Evolutionary conservation across 371 early-diverging fungal genomes (phyloP).

Genomic region (Mucor sp.): DNA sequence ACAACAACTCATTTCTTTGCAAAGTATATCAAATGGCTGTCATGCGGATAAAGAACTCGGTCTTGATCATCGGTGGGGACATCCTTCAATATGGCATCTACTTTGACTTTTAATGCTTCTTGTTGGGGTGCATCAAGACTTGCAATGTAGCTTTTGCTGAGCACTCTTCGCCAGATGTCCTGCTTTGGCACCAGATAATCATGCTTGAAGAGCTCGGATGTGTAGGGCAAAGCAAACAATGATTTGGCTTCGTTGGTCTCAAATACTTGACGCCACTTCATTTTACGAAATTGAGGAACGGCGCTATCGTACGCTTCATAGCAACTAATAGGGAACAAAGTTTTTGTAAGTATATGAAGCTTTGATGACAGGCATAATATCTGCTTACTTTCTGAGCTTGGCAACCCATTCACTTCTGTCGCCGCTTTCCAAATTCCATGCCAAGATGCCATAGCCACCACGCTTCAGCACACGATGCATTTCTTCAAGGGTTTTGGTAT

Average conservation of each 20-base stretch:
- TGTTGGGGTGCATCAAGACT: constrained; percentile 24
- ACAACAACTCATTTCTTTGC: constrained; percentile 11
- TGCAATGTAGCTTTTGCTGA: constrained; percentile 47
- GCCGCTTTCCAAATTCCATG: constrained; percentile 48
- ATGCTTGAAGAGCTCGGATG: constrained; percentile 13
- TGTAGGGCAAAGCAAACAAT: constrained; percentile 29
- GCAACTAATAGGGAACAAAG: background rate
- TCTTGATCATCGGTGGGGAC: constrained; percentile 18
- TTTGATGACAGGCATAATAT: background rate
- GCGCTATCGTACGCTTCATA: constrained; percentile 29
- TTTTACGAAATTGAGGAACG: constrained; percentile 37
- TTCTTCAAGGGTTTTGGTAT: constrained; percentile 37
- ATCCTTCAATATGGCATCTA: constrained; percentile 4
- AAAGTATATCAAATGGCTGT: constrained; percentile 26
- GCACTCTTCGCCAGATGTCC: constrained; percentile 33
- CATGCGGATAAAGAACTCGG: constrained; percentile 30
- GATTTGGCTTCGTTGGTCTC: constrained; percentile 22
- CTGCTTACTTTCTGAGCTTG: constrained; percentile 14
- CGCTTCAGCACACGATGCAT: constrained; percentile 47
- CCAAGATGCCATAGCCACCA: constrained; percentile 34
- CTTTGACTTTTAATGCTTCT: constrained; percentile 16
- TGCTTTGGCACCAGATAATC: constrained; percentile 19
- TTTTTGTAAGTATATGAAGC: background rate
- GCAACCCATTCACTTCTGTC: constrained; percentile 35
- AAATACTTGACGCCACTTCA: constrained; percentile 31